Conservation (phyloP, 1,139 yeast species). For the Pichia sp. region DNA sequence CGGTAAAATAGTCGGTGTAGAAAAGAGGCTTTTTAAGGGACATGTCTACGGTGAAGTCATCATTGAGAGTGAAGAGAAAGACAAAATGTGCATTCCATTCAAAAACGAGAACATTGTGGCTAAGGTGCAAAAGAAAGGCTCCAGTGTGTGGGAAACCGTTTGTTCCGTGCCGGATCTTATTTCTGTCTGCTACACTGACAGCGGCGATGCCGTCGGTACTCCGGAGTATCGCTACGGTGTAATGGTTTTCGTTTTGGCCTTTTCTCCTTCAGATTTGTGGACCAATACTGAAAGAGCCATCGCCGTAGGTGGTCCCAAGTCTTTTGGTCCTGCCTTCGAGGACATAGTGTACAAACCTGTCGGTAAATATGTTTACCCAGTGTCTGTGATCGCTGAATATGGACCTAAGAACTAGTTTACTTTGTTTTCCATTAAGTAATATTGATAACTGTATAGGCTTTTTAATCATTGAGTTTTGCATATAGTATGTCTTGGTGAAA, state of each 20-base stretch:
- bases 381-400: not conserved
- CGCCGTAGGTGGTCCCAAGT: not conserved
- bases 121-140: not conserved
- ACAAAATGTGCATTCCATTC: not conserved
- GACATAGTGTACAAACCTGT: not conserved
- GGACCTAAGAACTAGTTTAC: not conserved
- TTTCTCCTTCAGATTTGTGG: not conserved
- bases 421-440: no score
- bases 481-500: no score
- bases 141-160: not conserved
- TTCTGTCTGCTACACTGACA: not conserved
- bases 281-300: not conserved
- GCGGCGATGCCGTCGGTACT: conserved; percentile 2
- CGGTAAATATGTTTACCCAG: not conserved
- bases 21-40: not conserved
- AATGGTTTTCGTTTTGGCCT: conserved; percentile 3
- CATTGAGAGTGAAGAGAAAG: not conserved
- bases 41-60: not conserved
- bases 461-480: no score
- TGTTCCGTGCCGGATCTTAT: conserved; percentile 5
- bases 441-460: no score
- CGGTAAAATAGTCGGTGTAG: conserved; percentile 3
- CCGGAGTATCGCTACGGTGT: conserved; percentile 4
- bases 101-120: conserved; percentile 3
- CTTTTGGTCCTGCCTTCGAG: not conserved